Evolutionary conservation across 345 rosid genomes (phyloP), one percentile per base, ranked within the genome.

Genomic region (Syzygium oleosum): DNA sequence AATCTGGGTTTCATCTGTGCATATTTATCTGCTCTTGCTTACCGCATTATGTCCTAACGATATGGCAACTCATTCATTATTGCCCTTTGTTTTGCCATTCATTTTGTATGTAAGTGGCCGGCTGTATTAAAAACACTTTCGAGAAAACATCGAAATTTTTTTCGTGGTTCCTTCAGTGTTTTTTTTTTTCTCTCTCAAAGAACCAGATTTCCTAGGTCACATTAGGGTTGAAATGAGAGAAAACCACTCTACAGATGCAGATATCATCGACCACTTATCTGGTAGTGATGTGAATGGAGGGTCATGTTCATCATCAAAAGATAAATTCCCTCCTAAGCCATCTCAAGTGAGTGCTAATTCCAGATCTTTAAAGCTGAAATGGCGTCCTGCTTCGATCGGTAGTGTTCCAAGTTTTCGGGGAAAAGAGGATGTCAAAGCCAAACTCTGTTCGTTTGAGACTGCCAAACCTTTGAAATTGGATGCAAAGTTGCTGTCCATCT

Each of bases 381-480:
- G 73, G 80, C 85, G 84, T 68, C 90, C 93, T 46, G 93, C 90
- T 84, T 94, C 97, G 15, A 92, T 87, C 56, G 94, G 97, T 83
- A 90, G 91, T 13, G 88, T 92, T 89, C 92, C 95, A 31, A 90
- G 90, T 88, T 51, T 92, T 89, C 68, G 90, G 19, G 95, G 93
- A 51, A 94, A 93, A 89, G 92, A 89, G 29, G 90, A 94, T 88
- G n/a, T 90, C 55, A 91, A 87, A 79, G 73, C 92, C 34, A 53
- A 52, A 29, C 93, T 92, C 65, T 89, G 73, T 59, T 83, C 91
- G 84, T 14, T 11, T 85, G 77, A 84, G 73, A 84, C 87, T 68
- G 63, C 88, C 61, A 94, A 95, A 90, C 93, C 97, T 49, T 85
- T 90, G 92, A 93, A 93, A 90, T 86, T 93, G 92, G 92, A 93